Conservation (phyloP, 805 yeast species). For the Brettanomyces sp. region DNA sequence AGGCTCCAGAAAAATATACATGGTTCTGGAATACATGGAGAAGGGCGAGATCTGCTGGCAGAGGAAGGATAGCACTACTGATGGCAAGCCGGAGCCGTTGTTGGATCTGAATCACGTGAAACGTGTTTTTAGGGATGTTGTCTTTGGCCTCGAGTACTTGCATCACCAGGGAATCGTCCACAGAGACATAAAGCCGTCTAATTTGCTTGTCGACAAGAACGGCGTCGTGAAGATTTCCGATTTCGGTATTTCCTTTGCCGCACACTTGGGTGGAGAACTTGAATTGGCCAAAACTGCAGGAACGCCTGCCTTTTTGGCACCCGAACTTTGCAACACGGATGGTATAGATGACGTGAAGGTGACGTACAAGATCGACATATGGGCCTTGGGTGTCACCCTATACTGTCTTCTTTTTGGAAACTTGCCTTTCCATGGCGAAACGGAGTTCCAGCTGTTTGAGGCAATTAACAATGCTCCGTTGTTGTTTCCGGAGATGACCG, state of each 20-base stretch:
- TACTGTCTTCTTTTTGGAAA: conserved; percentile 82
- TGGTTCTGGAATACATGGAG: conserved; percentile 83
- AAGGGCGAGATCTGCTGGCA: conserved; percentile 91
- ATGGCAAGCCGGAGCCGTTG: conserved; percentile 41
- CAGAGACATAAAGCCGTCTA: conserved; percentile 70
- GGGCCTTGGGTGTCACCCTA: conserved; percentile 93
- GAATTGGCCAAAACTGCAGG: conserved; percentile 96
- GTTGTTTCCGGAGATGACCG: conserved; percentile 40
- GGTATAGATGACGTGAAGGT: conserved; percentile 39
- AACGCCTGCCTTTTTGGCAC: conserved; percentile 94
- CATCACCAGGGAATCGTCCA: conserved; percentile 89
- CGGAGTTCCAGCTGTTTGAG: conserved; percentile 78
- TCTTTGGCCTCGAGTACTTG: conserved; percentile 80
- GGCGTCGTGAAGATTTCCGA: conserved; percentile 86
- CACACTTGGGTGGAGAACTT: conserved; percentile 53
- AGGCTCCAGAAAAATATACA: conserved; percentile 72
- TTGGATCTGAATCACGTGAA: conserved; percentile 60
- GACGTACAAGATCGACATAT: conserved; percentile 82
- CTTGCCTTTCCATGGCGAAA: conserved; percentile 81
- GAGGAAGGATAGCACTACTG: conserved; percentile 13
- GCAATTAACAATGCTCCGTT: conserved; percentile 61
- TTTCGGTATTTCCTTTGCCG: conserved; percentile 87
- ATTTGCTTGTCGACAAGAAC: conserved; percentile 60
- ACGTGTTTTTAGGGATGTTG: conserved; percentile 70
- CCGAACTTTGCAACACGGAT: conserved; percentile 73